These are phyloP conservation scores for Eimeria sp. DNA, from an alignment of 169 alveolate species.

Conservation along the genomic window DNA sequence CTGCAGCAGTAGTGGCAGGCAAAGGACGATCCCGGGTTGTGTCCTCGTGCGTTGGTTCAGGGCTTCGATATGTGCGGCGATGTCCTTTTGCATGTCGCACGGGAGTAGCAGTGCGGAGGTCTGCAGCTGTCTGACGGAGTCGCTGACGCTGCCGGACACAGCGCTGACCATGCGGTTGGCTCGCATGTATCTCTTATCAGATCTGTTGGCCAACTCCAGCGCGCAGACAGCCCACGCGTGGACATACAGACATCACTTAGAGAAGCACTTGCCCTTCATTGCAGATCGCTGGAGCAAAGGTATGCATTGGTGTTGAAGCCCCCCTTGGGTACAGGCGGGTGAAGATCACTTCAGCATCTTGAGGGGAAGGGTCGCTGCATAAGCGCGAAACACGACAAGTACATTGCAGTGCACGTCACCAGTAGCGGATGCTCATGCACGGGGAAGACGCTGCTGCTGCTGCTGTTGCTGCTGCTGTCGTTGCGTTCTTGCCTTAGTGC, in stretches of 20 bases:
- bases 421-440: background rate
- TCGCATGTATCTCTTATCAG: conserved; percentile 87
- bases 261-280: conserved; percentile 86
- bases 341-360: background rate
- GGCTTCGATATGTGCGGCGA: conserved; percentile 74
- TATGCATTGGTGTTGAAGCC: conserved; percentile 2
- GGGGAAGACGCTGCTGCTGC: conserved; percentile 18
- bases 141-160: conserved; percentile 78
- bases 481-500: conserved; percentile 28
- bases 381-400: background rate
- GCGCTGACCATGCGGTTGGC: conserved; percentile 83
- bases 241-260: conserved; percentile 86
- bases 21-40: background rate
- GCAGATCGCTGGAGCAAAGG: conserved; percentile 84
- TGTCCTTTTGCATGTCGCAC: conserved; percentile 77
- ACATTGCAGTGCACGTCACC: background rate
- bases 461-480: conserved; percentile 1
- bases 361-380: too few species aligned
- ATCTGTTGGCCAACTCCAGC: conserved; percentile 87
- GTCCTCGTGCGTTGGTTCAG: conserved; percentile 10
- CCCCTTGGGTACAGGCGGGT: background rate
- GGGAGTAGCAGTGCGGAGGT: conserved; percentile 76
- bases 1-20: background rate
- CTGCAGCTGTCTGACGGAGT: conserved; percentile 53
- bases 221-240: conserved; percentile 86